Evolutionary conservation across 202 grass and related monocot genomes (phyloP), one percentile per base, ranked within the genome.

Genomic region (Digitaria exilis): DNA sequence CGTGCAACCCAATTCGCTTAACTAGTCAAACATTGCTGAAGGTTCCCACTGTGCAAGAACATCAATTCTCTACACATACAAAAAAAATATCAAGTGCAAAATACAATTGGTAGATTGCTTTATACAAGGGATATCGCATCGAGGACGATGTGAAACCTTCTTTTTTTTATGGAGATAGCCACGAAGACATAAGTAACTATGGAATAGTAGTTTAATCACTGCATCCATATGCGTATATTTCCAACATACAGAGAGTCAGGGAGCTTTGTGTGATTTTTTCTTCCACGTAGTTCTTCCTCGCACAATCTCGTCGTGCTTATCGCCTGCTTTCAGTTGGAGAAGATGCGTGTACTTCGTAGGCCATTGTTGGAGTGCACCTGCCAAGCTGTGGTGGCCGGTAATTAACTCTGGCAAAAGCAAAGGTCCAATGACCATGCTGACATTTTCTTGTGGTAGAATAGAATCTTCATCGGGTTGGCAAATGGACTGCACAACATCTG

Each of bases 251-350:
- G 39, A 18, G 11, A 6, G 49, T 57, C 39, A 83, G 26, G 30
- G 73, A 11, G 2, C 24, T 58, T 67, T 39, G 16, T 55, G 67
- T 49, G 41, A 32, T 80, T 90, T 93, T 43, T 84, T 93, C 78
- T 75, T 90, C 87, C 91, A 93, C 6, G 68, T 88, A 15, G 91
- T 93, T 79, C 85, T 93, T 0, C 88, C 91, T 80, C 91, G 79
- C 15, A 93, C 91, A n/a, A 93, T 93, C 31, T 93, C 91, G 28
- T 88, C 82, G 2, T 88, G 39, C 29, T 45, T 87, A 54, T 75
- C 67, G 73, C 77, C 46, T 18, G 73, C 78, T 85, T 83, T 88
- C 5, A 85, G 30, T 29, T 93, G 87, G 25, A 93, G 87, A 30
- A 93, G 87, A 65, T 90, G 91, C 0, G 91, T 93, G 60, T 93